Evolutionary conservation across 2,329 filamentous ascomycete species (phyloP).

Genomic region (Pseudogymnoascus sp.): DNA sequence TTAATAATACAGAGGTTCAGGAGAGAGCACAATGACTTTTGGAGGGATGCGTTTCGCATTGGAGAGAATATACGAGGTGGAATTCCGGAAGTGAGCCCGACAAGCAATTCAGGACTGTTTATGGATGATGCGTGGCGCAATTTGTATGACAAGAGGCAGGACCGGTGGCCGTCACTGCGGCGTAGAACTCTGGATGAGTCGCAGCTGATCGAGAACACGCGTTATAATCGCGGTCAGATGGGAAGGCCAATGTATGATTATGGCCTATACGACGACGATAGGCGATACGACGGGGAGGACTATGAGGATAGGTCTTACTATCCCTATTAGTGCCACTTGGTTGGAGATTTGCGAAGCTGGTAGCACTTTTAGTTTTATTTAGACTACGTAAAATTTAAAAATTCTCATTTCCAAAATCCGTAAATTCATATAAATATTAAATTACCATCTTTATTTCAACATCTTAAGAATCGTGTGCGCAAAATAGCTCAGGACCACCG

Average conservation of each 20-base stretch:
- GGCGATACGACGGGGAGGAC: background rate
- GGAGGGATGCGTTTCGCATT: conserved; percentile 24
- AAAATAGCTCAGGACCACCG: background rate
- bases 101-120: background rate
- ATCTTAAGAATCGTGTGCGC: background rate
- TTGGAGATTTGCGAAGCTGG: background rate
- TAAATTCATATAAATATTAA: background rate
- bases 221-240: background rate
- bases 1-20: conserved; percentile 20
- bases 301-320: background rate
- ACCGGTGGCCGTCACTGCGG: background rate
- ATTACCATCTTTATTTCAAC: background rate
- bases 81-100: background rate
- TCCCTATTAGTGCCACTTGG: background rate
- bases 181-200: background rate
- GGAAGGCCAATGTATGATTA: background rate
- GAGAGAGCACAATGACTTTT: conserved; percentile 23
- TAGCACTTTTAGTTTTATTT: background rate
- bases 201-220: background rate
- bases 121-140: conserved; percentile 2
- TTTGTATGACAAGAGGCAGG: background rate
- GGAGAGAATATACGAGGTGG: conserved; percentile 11
- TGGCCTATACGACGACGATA: background rate
- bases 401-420: background rate
- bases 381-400: background rate